Base-by-base conservation (phyloP, 768 basidiomycete genomes). In the Mycena venus region DNA sequence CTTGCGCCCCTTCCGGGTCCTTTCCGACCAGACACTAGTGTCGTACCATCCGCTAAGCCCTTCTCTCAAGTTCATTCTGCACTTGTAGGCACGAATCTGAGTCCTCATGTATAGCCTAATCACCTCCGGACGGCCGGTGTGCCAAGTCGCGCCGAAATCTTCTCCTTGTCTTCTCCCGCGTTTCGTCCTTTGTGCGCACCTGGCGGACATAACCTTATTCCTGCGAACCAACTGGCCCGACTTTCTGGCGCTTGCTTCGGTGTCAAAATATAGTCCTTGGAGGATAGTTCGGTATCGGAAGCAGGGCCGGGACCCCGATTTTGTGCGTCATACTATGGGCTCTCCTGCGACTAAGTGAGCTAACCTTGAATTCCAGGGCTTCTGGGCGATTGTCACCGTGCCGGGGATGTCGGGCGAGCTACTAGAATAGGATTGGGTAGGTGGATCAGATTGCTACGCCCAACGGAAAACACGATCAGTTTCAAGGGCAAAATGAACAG, bases 281-380 rank as follows among this genome's bases (percentile, higher is more conserved):
- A 65, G 21, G 31, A 31, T 25, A 21, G 29, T 23, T 23, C 17
- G 15, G 49, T 47, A 27, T 34, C 68, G 68, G 67, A 49, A 59
- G 14, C 9, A 23, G 42, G 67, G 14, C 34, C 49, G 49, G n/a
- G n/a, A 31, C 38, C 42, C 60, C 27, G 42, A 62, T 71, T 64
- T 44, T 62, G 27, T 61, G 47, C 47, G 60, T 62, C 59, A 68
- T 27, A 23, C n/a, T 21, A 47, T 27, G 38, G 40, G 19, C 53
- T 38, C 70, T 65, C 70, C 62, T 63, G 70, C 70, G 70, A 71
- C 61, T n/a, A n/a, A n/a, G n/a, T n/a, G n/a, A 29, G 44, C 62
- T 29, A 27, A 44, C 25, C n/a, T 60, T 9, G 36, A n/a, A 9
- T 8, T 12, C 25, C 49, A n/a, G n/a, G n/a, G n/a, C n/a, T n/a